A percentile compares a stretch with the other conserved stretches of the same genome.
These are phyloP conservation scores for Cladorrhinum samala DNA, from an alignment of 495 filamentous ascomycete genomes.

Conservation along the genomic window DNA sequence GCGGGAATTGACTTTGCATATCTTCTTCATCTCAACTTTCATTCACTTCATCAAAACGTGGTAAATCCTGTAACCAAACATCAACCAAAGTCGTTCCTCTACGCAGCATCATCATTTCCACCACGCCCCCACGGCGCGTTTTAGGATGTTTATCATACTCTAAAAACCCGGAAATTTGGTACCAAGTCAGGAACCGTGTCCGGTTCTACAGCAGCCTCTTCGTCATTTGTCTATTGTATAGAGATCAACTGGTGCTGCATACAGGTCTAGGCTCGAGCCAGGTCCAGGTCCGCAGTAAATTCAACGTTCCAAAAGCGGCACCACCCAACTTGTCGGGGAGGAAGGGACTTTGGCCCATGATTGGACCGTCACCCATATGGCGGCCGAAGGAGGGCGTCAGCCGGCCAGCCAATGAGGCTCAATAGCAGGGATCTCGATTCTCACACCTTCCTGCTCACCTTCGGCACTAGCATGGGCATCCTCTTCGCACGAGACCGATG, in stretches of 20 bases:
- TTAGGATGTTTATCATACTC: background rate
- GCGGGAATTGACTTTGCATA: too few species aligned
- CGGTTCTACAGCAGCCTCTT: background rate
- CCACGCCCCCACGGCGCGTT: background rate
- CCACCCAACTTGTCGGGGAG: slow-evolving; percentile 15
- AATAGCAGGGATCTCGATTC: slow-evolving; percentile 30
- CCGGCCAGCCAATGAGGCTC: slow-evolving; percentile 30
- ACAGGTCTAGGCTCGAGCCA: background rate
- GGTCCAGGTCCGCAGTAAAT: background rate
- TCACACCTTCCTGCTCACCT: slow-evolving; percentile 31
- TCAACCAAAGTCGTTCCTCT: background rate
- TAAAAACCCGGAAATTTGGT: background rate
- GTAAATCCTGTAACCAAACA: background rate
- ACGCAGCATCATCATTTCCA: background rate
- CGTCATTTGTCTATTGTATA: background rate
- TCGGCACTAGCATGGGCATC: slow-evolving; percentile 27
- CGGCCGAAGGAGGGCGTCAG: slow-evolving; percentile 25
- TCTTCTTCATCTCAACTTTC: background rate
- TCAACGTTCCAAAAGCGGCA: slow-evolving; percentile 11
- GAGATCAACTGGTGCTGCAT: too few species aligned
- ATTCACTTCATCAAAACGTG: background rate
- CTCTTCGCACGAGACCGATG: slow-evolving; percentile 19
- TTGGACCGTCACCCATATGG: slow-evolving; percentile 25
- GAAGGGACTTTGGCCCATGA: slow-evolving; percentile 16
- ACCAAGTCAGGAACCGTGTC: background rate